phyloP scores from a whole-genome alignment of 2,329 filamentous ascomycete species.

The Decorospora gaudefroyi region DNA sequence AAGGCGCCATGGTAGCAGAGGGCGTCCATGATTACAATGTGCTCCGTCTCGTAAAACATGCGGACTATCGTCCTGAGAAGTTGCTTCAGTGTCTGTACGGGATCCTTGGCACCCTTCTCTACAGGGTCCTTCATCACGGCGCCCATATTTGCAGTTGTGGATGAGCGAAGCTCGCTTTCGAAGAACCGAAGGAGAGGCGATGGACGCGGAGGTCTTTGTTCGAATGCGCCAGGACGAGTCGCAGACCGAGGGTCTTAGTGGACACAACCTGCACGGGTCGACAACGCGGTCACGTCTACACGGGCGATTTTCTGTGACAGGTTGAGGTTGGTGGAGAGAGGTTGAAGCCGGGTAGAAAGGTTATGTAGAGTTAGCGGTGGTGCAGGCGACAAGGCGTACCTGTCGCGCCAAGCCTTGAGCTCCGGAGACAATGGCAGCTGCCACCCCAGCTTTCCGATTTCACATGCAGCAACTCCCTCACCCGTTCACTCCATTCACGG shows the following conservation, averaged over 20 bases:
- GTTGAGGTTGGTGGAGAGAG: no score
- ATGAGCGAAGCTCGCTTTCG: not conserved
- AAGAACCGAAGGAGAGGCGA: not conserved
- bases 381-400: no score
- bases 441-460: no score
- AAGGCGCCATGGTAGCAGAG: constrained; percentile 76
- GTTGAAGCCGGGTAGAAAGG: no score
- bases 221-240: constrained; percentile 14
- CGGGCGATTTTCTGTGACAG: no score
- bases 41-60: constrained; percentile 83
- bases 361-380: no score
- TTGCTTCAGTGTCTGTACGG: constrained; percentile 71
- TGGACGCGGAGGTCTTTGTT: constrained; percentile 11
- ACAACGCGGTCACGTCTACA: no score
- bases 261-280: not conserved
- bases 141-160: constrained; percentile 13
- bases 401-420: no score
- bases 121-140: constrained; percentile 53
- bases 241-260: constrained; percentile 1
- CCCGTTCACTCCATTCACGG: no score
- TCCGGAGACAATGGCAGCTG: no score
- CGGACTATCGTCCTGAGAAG: constrained; percentile 85
- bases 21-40: constrained; percentile 81
- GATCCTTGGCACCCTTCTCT: constrained; percentile 30
- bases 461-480: no score